A percentile compares a stretch with the other conserved stretches of the same genome.
These are phyloP conservation scores for Eucalyptus brandiana DNA, from an alignment of 345 rosid species.

Conservation along the genomic window DNA sequence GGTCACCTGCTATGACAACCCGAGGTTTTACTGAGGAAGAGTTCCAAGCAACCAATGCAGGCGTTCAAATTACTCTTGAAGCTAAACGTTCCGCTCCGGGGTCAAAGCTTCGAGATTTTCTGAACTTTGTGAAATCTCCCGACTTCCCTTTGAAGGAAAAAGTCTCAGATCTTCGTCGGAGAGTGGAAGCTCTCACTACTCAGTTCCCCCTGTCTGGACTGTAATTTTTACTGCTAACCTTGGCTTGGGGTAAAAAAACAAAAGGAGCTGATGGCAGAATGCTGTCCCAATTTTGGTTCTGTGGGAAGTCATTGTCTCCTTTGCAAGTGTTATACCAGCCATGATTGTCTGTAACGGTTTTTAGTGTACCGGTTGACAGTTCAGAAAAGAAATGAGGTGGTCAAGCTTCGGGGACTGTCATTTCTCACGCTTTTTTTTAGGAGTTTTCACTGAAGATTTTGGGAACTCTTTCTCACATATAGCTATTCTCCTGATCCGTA, in stretches of 20 bases:
- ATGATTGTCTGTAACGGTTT: not conserved
- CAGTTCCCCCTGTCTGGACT: conserved; percentile 71
- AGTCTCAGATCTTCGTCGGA: conserved; percentile 34
- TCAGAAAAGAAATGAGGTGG: not conserved
- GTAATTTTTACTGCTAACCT: conserved; percentile 3
- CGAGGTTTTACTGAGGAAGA: conserved; percentile 72
- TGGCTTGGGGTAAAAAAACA: not conserved
- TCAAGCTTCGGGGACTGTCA: not conserved
- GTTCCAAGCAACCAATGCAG: conserved; percentile 60
- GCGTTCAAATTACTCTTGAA: conserved; percentile 59
- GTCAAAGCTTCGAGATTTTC: conserved; percentile 74
- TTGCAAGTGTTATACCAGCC: not conserved
- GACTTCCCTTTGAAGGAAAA: conserved; percentile 41
- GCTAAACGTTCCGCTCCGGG: conserved; percentile 45
- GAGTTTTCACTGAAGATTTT: not conserved
- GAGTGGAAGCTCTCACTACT: conserved; percentile 67
- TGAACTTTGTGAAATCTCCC: conserved; percentile 43
- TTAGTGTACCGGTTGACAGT: not conserved
- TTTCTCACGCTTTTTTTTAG: not conserved
- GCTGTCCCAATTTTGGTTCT: not conserved
- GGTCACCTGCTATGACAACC: conserved; percentile 92
- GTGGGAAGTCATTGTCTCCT: not conserved
- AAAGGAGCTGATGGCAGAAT: not conserved
- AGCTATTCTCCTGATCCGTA: not conserved
- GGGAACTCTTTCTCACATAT: not conserved